Percentiles rank a stretch among this genome's conserved stretches.
Conservation (phyloP, 495 filamentous ascomycete species). For the Hypoxylon lenormandii region DNA sequence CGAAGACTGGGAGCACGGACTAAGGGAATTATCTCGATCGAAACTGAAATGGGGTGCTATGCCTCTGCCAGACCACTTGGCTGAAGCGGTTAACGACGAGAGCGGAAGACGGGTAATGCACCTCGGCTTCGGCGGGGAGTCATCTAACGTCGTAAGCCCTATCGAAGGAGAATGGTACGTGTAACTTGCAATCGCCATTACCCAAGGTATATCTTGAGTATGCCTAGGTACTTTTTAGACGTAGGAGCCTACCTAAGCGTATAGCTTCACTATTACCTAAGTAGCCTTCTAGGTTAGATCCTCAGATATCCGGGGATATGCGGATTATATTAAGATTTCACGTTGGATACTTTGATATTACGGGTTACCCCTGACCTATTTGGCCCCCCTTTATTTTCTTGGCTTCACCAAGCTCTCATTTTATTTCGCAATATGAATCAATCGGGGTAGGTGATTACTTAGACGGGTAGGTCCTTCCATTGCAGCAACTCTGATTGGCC, state of each 20-base stretch:
- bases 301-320: no score
- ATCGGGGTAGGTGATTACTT: no score
- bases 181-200: background rate
- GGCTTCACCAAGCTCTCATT: no score
- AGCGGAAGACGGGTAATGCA: slow-evolving; percentile 20
- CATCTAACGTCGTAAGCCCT: background rate
- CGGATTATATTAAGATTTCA: no score
- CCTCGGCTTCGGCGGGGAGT: slow-evolving; percentile 22
- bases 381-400: background rate
- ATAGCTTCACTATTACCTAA: no score
- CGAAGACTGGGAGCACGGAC: slow-evolving; percentile 3
- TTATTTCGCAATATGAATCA: no score
- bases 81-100: slow-evolving; percentile 1
- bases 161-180: slow-evolving; percentile 17
- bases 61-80: slow-evolving; percentile 5
- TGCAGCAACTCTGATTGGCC: no score
- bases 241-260: no score
- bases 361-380: background rate
- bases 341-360: background rate
- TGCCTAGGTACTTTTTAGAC: background rate
- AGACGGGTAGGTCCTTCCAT: no score
- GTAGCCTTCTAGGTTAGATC: no score
- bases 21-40: slow-evolving; percentile 9
- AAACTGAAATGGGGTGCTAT: slow-evolving; percentile 22
- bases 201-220: background rate